These are phyloP conservation scores for Abrus pulchellus DNA, from an alignment of 306 rosid species.

Conservation along the genomic window DNA sequence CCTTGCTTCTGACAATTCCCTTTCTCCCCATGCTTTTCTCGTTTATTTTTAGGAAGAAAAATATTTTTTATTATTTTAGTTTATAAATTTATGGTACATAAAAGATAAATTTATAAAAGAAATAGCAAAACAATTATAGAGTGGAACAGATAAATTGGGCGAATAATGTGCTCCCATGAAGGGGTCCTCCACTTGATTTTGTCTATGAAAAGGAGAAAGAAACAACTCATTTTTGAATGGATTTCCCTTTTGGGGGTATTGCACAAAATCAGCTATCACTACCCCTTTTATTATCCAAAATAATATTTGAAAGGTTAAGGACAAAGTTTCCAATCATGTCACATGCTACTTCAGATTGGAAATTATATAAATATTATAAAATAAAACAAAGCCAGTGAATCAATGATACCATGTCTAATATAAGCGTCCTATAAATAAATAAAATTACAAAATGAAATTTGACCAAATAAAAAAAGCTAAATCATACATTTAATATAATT, in stretches of 20 bases:
- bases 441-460: too few relatives aligned
- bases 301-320: neutral
- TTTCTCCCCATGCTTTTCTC: too few relatives aligned
- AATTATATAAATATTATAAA: neutral
- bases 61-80: too few relatives aligned
- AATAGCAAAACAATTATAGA: neutral
- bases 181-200: slow-evolving; percentile 32
- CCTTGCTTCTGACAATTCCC: too few relatives aligned
- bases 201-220: slow-evolving; percentile 13
- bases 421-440: too few relatives aligned
- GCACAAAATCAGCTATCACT: neutral
- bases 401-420: neutral
- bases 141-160: neutral
- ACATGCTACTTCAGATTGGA: neutral
- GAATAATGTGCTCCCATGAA: neutral
- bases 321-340: slow-evolving; percentile 25
- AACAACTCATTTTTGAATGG: neutral
- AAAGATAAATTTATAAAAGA: neutral
- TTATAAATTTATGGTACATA: too few relatives aligned
- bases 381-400: neutral
- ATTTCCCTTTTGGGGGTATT: neutral
- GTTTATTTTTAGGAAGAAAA: too few relatives aligned
- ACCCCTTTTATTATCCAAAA: neutral
- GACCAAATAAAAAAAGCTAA: too few relatives aligned
- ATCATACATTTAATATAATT: too few relatives aligned